phyloP scores from a whole-genome alignment of 2,329 filamentous ascomycete genomes.

The Curvularia spicifera region DNA sequence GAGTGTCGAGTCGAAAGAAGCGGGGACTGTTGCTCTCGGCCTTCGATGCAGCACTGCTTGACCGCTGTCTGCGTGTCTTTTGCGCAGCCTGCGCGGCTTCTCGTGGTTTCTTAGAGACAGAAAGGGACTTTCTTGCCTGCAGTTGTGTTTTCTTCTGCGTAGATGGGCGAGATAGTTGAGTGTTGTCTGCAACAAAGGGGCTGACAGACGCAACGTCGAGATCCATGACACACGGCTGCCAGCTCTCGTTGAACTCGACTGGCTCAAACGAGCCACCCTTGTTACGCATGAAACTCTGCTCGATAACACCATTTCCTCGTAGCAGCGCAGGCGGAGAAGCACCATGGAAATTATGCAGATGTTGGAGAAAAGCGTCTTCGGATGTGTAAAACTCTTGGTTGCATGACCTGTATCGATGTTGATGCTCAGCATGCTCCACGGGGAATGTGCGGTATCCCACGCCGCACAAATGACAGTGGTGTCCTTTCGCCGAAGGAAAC shows the following conservation, averaged over 20 bases:
- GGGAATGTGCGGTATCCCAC: conserved; percentile 42
- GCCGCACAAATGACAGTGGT: conserved; percentile 47
- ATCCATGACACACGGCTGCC: conserved; percentile 39
- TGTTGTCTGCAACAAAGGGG: conserved; percentile 29
- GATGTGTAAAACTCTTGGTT: conserved; percentile 45
- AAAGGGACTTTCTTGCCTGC: conserved; percentile 19
- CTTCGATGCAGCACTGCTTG: conserved; percentile 25
- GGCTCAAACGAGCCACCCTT: conserved; percentile 46
- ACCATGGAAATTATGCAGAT: conserved; percentile 43
- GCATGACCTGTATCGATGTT: conserved; percentile 44
- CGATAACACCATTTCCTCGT: conserved; percentile 37
- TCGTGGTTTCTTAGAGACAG: conserved; percentile 25
- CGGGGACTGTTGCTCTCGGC: conserved; percentile 32
- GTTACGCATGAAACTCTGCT: conserved; percentile 46
- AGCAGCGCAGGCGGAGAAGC: conserved; percentile 37
- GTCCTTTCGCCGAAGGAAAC: conserved; percentile 44
- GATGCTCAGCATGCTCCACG: conserved; percentile 43
- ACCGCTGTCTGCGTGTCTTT: conserved; percentile 30
- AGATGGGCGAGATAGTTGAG: neutral
- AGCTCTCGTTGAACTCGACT: conserved; percentile 43
- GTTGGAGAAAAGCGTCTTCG: conserved; percentile 43
- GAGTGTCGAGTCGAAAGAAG: conserved; percentile 43
- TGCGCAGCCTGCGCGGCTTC: conserved; percentile 13
- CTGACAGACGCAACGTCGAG: conserved; percentile 35
- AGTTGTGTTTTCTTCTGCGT: conserved; percentile 10